A percentile compares a stretch with the other conserved stretches of the same genome.
These are phyloP conservation scores for Cercospora beticola DNA, from an alignment of 2,329 filamentous ascomycete genomes.

Conservation along the genomic window DNA sequence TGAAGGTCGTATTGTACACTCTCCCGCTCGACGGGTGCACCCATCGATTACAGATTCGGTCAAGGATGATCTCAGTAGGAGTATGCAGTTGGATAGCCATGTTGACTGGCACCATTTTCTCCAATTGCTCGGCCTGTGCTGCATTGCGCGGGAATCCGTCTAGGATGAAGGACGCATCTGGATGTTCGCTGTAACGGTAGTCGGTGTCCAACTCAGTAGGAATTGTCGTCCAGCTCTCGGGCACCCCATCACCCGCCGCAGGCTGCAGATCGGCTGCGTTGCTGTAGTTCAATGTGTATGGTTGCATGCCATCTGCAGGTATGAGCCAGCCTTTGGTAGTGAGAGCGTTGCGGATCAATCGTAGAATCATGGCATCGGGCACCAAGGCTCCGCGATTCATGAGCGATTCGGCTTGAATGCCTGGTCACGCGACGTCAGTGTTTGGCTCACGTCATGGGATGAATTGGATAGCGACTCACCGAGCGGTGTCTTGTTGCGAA, in stretches of 20 bases:
- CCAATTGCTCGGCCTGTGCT: conserved; percentile 72
- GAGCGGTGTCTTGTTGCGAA: conserved; percentile 80
- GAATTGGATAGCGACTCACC: conserved; percentile 55
- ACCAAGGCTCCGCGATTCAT: conserved; percentile 91
- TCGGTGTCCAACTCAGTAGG: conserved; percentile 37
- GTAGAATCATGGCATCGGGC: conserved; percentile 84
- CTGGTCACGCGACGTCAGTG: conserved; percentile 47
- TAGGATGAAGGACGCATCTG: conserved; percentile 85
- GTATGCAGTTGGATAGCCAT: conserved; percentile 85
- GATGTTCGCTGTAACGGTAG: conserved; percentile 61
- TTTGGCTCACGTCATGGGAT: not conserved
- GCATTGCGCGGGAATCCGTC: conserved; percentile 94
- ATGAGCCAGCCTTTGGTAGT: conserved; percentile 78
- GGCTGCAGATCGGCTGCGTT: conserved; percentile 34
- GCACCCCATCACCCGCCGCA: conserved; percentile 13
- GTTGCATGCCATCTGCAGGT: conserved; percentile 42
- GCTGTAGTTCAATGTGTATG: conserved; percentile 46
- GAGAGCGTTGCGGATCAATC: conserved; percentile 88
- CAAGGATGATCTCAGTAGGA: conserved; percentile 79
- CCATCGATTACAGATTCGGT: conserved; percentile 89
- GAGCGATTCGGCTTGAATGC: conserved; percentile 83
- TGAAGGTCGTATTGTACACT: conserved; percentile 93
- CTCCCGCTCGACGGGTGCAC: conserved; percentile 87
- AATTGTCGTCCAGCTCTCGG: conserved; percentile 44
- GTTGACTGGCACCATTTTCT: conserved; percentile 87